Conservation (phyloP, 176 grass and related monocot genomes). For the Aegilops speltoides region DNA sequence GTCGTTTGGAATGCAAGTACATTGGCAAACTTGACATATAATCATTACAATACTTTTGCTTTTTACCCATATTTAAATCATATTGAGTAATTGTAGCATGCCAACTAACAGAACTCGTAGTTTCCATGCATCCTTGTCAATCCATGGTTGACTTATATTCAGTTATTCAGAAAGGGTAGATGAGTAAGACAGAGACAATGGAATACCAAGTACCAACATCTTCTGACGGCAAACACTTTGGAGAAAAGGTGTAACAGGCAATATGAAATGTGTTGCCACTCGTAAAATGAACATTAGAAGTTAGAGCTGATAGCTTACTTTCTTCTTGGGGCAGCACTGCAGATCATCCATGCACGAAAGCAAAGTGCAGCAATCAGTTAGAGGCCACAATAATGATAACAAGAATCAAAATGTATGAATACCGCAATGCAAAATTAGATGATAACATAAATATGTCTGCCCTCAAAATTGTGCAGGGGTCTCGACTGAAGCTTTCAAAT, state of each 20-base stretch:
- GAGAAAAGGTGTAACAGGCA: not conserved
- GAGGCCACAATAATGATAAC: constrained; percentile 21
- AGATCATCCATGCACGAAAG: constrained; percentile 42
- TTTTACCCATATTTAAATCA: not conserved
- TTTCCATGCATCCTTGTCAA: not conserved
- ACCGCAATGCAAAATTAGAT: constrained; percentile 14
- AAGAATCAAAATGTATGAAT: not conserved
- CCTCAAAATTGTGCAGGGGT: not conserved
- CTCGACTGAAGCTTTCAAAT: constrained; percentile 14
- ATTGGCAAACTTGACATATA: not conserved
- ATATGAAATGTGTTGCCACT: not conserved
- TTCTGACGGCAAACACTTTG: not conserved
- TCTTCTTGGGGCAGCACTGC: constrained; percentile 92
- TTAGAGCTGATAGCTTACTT: constrained; percentile 69
- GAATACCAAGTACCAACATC: not conserved
- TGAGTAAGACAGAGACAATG: not conserved
- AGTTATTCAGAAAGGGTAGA: not conserved
- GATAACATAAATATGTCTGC: constrained; percentile 4
- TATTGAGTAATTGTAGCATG: not conserved
- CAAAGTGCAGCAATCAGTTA: constrained; percentile 38
- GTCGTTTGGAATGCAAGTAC: not conserved
- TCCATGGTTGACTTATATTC: not conserved
- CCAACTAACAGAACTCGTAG: not conserved
- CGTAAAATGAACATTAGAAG: constrained; percentile 10
- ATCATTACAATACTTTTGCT: not conserved